A percentile compares a stretch with the other conserved stretches of the same genome.
phyloP scores from a whole-genome alignment of 2,329 filamentous ascomycete genomes.

The Dactylella cylindrospora region DNA sequence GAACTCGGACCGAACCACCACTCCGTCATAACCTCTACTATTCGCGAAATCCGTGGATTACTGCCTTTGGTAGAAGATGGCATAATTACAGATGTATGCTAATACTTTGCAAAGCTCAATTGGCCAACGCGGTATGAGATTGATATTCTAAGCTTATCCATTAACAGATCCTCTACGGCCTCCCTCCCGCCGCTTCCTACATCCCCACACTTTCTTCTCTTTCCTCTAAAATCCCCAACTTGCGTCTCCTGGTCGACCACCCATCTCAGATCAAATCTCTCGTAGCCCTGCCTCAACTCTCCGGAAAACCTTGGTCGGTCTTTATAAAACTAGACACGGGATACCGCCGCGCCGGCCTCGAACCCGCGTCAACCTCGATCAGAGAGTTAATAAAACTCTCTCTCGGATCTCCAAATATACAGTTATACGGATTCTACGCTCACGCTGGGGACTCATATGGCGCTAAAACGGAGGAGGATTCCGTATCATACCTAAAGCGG shows the following conservation, averaged over 20 bases:
- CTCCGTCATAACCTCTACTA: conserved; percentile 71
- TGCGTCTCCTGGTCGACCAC: conserved; percentile 72
- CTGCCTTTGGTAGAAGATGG: conserved; percentile 63
- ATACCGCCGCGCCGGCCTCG: conserved; percentile 68
- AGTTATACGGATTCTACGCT: conserved; percentile 67
- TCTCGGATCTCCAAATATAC: conserved; percentile 43
- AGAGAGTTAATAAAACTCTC: conserved; percentile 49
- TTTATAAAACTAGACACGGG: conserved; percentile 77
- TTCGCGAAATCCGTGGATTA: conserved; percentile 72
- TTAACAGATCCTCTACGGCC: conserved; percentile 67
- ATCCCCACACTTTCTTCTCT: conserved; percentile 63
- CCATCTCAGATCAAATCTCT: conserved; percentile 58
- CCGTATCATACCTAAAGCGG: conserved; percentile 61
- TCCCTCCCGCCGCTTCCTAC: conserved; percentile 66
- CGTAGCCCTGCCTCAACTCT: conserved; percentile 52
- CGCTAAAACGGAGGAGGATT: conserved; percentile 59
- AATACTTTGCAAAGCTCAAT: conserved; percentile 4
- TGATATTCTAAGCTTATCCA: not conserved
- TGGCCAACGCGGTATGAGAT: not conserved
- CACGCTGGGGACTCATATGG: conserved; percentile 74
- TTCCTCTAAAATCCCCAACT: conserved; percentile 60
- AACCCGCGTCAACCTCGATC: conserved; percentile 50
- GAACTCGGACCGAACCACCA: conserved; percentile 66
- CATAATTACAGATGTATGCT: conserved; percentile 58
- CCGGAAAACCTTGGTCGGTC: conserved; percentile 58